Evolutionary conservation across 345 rosid genomes (phyloP).

Genomic region (Eucalyptus dawsonii): DNA sequence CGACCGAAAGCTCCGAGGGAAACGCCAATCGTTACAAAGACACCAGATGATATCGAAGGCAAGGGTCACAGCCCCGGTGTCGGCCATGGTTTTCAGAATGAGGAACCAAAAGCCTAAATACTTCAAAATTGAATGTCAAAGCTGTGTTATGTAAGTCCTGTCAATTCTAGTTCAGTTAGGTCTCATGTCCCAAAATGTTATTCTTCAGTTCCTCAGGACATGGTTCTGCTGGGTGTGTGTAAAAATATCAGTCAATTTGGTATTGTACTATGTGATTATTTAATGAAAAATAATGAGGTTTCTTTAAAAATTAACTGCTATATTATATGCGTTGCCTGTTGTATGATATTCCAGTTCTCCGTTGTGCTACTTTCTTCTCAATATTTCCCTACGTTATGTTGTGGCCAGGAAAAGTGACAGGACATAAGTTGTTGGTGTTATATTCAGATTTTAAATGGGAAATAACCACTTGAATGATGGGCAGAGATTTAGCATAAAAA

Average conservation of each 20-base stretch:
- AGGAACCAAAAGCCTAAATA: not conserved
- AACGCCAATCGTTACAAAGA: slow-evolving; percentile 1
- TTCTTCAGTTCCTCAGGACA: not conserved
- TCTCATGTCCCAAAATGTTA: not conserved
- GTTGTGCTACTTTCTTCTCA: no score
- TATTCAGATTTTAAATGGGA: not conserved
- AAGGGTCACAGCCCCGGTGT: not conserved
- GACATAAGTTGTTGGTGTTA: not conserved
- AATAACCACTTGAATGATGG: not conserved
- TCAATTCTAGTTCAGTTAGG: not conserved
- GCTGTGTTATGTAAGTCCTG: not conserved
- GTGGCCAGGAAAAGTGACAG: no score
- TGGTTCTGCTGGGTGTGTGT: not conserved
- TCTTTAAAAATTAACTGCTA: not conserved
- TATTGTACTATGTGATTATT: not conserved
- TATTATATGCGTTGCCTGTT: not conserved
- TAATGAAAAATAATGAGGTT: not conserved
- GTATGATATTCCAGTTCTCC: not conserved
- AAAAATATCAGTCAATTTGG: not conserved
- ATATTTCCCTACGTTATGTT: no score
- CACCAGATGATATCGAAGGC: not conserved
- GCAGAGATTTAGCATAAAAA: not conserved
- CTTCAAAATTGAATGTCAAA: not conserved
- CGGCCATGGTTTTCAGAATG: not conserved
- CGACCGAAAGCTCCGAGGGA: not conserved